Evolutionary conservation across 768 basidiomycete species (phyloP), one percentile per base, ranked within the genome.

Genomic region (Phylloporus scabripes): DNA sequence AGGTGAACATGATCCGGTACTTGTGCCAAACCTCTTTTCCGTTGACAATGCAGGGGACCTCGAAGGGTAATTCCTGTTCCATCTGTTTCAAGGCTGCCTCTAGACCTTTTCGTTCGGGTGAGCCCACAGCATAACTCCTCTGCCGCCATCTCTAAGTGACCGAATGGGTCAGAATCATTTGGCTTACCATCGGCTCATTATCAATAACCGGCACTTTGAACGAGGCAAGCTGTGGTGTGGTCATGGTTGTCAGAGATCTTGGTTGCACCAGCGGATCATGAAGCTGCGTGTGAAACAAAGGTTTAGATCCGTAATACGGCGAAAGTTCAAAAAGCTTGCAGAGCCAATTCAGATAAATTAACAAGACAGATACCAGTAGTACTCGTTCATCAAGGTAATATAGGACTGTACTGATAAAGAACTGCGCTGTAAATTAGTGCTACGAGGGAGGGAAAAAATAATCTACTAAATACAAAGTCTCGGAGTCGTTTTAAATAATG

Each of bases 41-140:
- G 58, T 97, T 89, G 54, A 98, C 79, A 54, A 98, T 76, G 62
- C 89, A 91, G 7, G 95, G 96, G 1, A 99, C 88, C 61, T 96
- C 87, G 66, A 92, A 92, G 2, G 94, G 93, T 7, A 88, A 74
- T 58, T 85, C 73, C 52, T 83, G 76, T 66, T 90, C 77, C 87
- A 97, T 88, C 74, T 91, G 75, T 7, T 70, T 62, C 57, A 98
- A 63, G 15, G 90, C 86, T 21, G 77, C 83, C 59, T 85, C 72
- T 47, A 98, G 73, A 2, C 72, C 84, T 23, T 69, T 69, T 42
- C 95, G 82, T 66, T 98, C 95, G 7, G 76, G 62, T 0, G 92
- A 87, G 46, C 85, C 90, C 17, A 81, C 78, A 1, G 79, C 81
- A 72, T 97, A 98, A 36, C 76, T 65, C 68, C 77, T 80, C 91